Evolutionary conservation across 106 monocot species (phyloP), one percentile per base, ranked within the genome.

Genomic region (Acanthochlamys bracteata): DNA sequence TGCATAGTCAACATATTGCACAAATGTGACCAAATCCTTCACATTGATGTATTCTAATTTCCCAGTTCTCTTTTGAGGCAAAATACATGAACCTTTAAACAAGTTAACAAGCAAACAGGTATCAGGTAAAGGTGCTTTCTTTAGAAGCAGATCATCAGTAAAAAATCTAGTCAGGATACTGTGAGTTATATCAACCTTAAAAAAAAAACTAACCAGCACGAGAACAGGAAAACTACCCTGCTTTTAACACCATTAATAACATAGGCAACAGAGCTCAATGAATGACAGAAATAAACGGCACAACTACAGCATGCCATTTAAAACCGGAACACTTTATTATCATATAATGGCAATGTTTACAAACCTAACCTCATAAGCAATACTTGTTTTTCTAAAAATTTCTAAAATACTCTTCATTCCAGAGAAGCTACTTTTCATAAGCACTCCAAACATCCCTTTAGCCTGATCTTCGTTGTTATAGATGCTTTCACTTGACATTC

Each of bases 141-240:
- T 91, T 7, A 91, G 96, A 67, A 98, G 82, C 39, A 98, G 54
- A 25, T 91, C 88, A 17, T 98, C 65, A 98, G 42, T 13, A 91
- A 53, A 79, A 76, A 80, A 77, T 98, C 96, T 20, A 98, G 85
- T 4, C 76, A 71, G 96, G 96, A 67, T 98, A 98, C 96, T 94
- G 74, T 63, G 69, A 78, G 24, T 60, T n/a, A n/a, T n/a, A n/a
- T n/a, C n/a, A n/a, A n/a, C n/a, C n/a, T n/a, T n/a, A 12, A 73
- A 26, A 24, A 52, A 8, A 39, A 20, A 39, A 16, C 20, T 64
- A 39, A 65, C 46, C 43, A 66, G 13, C 46, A 60, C 21, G 41
- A 47, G 47, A n/a, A 61, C 24, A 24, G 41, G 60, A 51, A 13
- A 65, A 19, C 52, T 41, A 51, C 27, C 4, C 7, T 0, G 20